phyloP scores from a whole-genome alignment of 352 stramenopile species.

The Globisporangium spiculum region DNA sequence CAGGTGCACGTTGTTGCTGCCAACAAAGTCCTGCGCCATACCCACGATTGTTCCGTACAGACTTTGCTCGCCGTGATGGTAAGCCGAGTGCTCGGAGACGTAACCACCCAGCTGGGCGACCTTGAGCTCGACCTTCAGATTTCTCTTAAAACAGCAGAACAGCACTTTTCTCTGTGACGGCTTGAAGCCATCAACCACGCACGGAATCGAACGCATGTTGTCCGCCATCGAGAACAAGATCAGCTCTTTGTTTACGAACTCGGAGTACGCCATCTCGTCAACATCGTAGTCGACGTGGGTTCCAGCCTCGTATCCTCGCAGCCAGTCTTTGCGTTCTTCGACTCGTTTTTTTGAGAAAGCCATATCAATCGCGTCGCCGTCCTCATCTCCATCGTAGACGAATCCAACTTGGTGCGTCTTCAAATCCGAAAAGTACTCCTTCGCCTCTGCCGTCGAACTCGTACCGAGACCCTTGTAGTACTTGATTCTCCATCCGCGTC shows the following conservation, averaged over 20 bases:
- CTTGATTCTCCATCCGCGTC: conserved; percentile 96
- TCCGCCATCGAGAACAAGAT: conserved; percentile 98
- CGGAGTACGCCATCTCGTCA: conserved; percentile 91
- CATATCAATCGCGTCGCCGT: conserved; percentile 94
- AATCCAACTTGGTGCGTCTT: conserved; percentile 94
- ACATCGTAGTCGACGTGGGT: conserved; percentile 92
- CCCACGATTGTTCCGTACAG: conserved; percentile 95
- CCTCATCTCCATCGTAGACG: conserved; percentile 86
- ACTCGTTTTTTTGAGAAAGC: conserved; percentile 97
- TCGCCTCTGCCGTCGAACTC: conserved; percentile 95
- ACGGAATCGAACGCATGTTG: conserved; percentile 96
- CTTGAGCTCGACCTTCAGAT: conserved; percentile 91
- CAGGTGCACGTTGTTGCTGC: conserved; percentile 98
- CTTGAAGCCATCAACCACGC: conserved; percentile 97
- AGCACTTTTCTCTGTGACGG: conserved; percentile 98
- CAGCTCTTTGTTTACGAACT: conserved; percentile 99
- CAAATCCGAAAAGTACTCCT: conserved; percentile 97
- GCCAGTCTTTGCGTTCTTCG: conserved; percentile 96
- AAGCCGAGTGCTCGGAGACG: conserved; percentile 97
- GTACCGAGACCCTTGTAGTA: conserved; percentile 99
- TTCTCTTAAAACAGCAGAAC: conserved; percentile 98
- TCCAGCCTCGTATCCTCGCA: conserved; percentile 82
- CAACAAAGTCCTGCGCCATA: conserved; percentile 99
- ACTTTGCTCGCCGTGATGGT: conserved; percentile 97
- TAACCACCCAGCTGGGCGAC: conserved; percentile 96